Evolutionary conservation across 768 basidiomycete species (phyloP).

Genomic region (Lactarius tabidus): DNA sequence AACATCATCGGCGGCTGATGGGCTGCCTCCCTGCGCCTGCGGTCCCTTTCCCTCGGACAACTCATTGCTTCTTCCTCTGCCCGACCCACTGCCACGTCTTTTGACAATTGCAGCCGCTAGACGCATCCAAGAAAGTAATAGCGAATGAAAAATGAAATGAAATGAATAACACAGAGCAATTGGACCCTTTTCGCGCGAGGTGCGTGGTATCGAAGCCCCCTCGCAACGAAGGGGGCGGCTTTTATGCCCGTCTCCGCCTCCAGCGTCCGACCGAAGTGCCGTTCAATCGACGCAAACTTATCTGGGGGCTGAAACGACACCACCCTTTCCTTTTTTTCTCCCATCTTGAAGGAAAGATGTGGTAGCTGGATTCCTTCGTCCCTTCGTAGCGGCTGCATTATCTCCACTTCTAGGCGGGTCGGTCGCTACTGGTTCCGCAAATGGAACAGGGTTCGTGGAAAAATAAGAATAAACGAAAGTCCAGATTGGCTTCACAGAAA

Average conservation of each 20-base stretch:
- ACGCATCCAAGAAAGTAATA: neutral
- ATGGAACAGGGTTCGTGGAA: constrained; percentile 12
- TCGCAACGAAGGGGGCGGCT: constrained; percentile 9
- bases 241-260: constrained; percentile 3
- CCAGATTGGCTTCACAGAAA: neutral
- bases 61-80: neutral
- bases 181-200: neutral
- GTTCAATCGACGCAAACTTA: constrained; percentile 11
- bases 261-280: neutral
- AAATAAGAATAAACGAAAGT: neutral
- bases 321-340: neutral
- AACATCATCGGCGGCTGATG: neutral
- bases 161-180: neutral
- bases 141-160: neutral
- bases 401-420: constrained; percentile 12
- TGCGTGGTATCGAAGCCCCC: neutral
- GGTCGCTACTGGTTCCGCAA: constrained; percentile 5
- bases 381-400: neutral
- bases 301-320: neutral
- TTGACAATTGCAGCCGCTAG: neutral
- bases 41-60: neutral
- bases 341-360: neutral
- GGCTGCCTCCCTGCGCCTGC: neutral
- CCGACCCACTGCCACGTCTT: neutral
- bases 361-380: neutral